phyloP scores from a whole-genome alignment of 2,329 filamentous ascomycete genomes.

The Lanzia echinophila region DNA sequence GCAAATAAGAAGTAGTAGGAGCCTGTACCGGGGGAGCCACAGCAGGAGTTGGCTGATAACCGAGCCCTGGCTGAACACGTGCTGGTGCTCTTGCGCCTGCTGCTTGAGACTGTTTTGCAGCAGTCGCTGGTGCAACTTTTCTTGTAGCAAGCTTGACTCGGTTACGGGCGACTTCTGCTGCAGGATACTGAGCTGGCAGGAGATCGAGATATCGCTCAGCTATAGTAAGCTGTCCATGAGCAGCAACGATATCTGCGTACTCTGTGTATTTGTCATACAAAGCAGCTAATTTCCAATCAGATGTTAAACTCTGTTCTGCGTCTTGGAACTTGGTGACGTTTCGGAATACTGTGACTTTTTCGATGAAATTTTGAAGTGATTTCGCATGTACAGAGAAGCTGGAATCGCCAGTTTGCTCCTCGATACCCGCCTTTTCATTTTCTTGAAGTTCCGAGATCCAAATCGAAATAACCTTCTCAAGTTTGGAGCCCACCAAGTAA shows the following conservation, averaged over 20 bases:
- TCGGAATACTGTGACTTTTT: slow-evolving; percentile 96
- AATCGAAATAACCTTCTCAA: slow-evolving; percentile 93
- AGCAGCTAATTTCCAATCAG: slow-evolving; percentile 80
- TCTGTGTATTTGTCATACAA: slow-evolving; percentile 95
- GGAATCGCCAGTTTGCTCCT: slow-evolving; percentile 64
- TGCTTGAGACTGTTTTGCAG: slow-evolving; percentile 27
- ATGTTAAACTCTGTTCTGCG: slow-evolving; percentile 59
- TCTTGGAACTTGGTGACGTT: slow-evolving; percentile 90
- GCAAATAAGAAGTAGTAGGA: slow-evolving; percentile 34
- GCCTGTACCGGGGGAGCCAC: slow-evolving; percentile 21
- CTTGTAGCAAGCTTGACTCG: slow-evolving; percentile 79
- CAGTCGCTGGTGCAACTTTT: slow-evolving; percentile 42
- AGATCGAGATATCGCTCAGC: slow-evolving; percentile 90
- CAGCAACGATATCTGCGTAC: slow-evolving; percentile 90
- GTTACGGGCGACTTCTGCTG: slow-evolving; percentile 79
- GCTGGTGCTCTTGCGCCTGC: slow-evolving; percentile 36
- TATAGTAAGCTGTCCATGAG: slow-evolving; percentile 77
- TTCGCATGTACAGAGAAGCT: slow-evolving; percentile 88
- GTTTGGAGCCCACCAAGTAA: slow-evolving; percentile 88
- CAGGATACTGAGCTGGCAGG: slow-evolving; percentile 74
- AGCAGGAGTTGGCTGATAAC: slow-evolving; percentile 42
- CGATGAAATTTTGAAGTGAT: slow-evolving; percentile 86
- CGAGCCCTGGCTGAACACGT: slow-evolving; percentile 36
- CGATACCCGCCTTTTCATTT: slow-evolving; percentile 66
- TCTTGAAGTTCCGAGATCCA: slow-evolving; percentile 90